Conservation (phyloP, 2,329 filamentous ascomycete genomes). For the Westerdykella sp. region DNA sequence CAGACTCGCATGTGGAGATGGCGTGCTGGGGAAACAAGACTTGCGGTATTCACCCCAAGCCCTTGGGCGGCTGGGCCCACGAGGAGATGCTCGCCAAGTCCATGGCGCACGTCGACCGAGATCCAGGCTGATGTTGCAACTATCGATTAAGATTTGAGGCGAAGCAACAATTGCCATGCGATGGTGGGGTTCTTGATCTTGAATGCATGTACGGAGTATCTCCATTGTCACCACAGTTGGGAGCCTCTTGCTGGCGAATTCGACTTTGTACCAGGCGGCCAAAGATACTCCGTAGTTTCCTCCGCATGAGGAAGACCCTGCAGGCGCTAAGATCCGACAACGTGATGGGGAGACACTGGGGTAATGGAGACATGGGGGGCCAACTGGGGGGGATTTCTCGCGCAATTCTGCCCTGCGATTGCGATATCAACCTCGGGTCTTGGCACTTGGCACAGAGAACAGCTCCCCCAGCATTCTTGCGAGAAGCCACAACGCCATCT, state of each 20-base stretch:
- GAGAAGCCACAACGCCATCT: neutral
- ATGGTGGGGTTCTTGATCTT: too few species aligned
- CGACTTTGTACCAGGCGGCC: too few species aligned
- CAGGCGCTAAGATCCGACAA: neutral
- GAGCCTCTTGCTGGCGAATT: neutral
- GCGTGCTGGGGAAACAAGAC: neutral
- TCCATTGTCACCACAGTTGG: neutral
- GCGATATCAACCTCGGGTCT: conserved; percentile 19
- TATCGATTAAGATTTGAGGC: neutral
- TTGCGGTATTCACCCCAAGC: neutral
- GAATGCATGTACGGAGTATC: neutral
- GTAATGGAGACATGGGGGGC: neutral
- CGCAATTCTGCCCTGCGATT: conserved; percentile 18
- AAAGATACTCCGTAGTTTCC: neutral
- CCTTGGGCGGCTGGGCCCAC: neutral
- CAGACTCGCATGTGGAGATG: neutral
- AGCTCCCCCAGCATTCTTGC: neutral
- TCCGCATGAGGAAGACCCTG: neutral
- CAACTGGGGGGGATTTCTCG: conserved; percentile 4
- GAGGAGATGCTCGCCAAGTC: neutral
- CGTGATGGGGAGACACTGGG: neutral
- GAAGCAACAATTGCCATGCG: neutral
- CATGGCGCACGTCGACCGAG: neutral
- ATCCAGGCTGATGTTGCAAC: neutral
- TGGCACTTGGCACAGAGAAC: conserved; percentile 7